Evolutionary conservation across 2,329 filamentous ascomycete species (phyloP).

Genomic region (Esteya vermicola): DNA sequence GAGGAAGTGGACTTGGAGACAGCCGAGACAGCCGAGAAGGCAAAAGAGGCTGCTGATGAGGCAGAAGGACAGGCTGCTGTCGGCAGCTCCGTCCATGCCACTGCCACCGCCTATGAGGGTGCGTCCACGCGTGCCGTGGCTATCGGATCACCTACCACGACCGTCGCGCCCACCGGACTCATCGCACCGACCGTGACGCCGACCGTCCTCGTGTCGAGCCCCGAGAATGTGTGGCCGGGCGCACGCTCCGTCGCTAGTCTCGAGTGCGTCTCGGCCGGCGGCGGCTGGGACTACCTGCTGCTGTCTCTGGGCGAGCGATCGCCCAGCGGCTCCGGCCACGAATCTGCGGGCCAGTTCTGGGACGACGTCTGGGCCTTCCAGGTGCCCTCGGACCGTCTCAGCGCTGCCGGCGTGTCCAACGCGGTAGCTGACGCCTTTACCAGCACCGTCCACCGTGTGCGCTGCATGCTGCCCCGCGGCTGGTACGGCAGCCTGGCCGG

Average conservation of each 20-base stretch:
- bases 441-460: conserved; percentile 28
- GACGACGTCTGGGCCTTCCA: conserved; percentile 52
- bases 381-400: conserved; percentile 39
- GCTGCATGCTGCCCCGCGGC: conserved; percentile 5
- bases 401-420: conserved; percentile 38
- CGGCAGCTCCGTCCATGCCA: conserved; percentile 7
- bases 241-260: conserved; percentile 39
- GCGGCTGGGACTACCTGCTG: conserved; percentile 47
- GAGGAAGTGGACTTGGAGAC: too few relatives aligned
- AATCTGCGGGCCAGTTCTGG: conserved; percentile 38
- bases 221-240: conserved; percentile 27
- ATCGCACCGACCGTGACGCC: not conserved
- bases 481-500: conserved; percentile 5
- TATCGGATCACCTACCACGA: too few relatives aligned
- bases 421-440: conserved; percentile 39
- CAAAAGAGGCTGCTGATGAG: conserved; percentile 17
- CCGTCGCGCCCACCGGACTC: conserved; percentile 10
- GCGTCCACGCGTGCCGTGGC: too few relatives aligned
- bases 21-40: too few relatives aligned
- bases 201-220: conserved; percentile 7
- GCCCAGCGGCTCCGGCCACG: conserved; percentile 33
- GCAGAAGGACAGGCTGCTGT: not conserved
- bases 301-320: conserved; percentile 44
- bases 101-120: too few relatives aligned
- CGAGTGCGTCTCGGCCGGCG: conserved; percentile 40